phyloP scores from a whole-genome alignment of 163 green algal species.

The Scenedesmus sp. region DNA sequence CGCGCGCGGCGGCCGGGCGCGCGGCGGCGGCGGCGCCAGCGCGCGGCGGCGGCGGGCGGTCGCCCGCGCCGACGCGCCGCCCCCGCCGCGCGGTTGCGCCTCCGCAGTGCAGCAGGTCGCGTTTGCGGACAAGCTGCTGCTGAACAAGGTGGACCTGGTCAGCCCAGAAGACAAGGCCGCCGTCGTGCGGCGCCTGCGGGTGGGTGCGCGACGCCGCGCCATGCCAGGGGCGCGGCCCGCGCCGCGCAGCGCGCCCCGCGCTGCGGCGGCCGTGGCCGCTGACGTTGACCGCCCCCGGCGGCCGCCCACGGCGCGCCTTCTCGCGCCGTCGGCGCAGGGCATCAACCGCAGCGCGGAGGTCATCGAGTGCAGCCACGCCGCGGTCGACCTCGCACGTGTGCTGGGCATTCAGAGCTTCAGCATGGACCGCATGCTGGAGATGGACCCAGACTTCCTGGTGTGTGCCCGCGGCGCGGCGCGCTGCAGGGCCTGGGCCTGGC shows the following conservation, averaged over 20 bases:
- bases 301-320: background rate
- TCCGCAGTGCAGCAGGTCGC: conserved; percentile 67
- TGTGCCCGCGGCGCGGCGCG: too few species aligned
- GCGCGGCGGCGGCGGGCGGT: too few species aligned
- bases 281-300: too few species aligned
- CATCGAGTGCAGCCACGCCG: conserved; percentile 49
- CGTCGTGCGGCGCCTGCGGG: conserved; percentile 38
- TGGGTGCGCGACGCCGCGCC: too few species aligned
- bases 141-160: conserved; percentile 49
- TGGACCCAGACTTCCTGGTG: conserved; percentile 82
- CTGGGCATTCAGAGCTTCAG: conserved; percentile 71
- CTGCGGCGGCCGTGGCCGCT: too few species aligned
- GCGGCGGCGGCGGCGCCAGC: too few species aligned
- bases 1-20: too few species aligned
- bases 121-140: conserved; percentile 67
- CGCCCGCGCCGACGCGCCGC: too few species aligned
- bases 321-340: background rate
- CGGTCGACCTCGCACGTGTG: conserved; percentile 63
- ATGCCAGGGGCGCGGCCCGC: background rate
- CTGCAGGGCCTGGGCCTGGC: too few species aligned
- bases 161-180: conserved; percentile 10
- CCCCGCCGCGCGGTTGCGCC: too few species aligned
- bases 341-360: conserved; percentile 71
- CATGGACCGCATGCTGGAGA: conserved; percentile 71
- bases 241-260: too few species aligned